phyloP scores from a whole-genome alignment of 2,329 filamentous ascomycete species.

The Lachnellula subtilissima region DNA sequence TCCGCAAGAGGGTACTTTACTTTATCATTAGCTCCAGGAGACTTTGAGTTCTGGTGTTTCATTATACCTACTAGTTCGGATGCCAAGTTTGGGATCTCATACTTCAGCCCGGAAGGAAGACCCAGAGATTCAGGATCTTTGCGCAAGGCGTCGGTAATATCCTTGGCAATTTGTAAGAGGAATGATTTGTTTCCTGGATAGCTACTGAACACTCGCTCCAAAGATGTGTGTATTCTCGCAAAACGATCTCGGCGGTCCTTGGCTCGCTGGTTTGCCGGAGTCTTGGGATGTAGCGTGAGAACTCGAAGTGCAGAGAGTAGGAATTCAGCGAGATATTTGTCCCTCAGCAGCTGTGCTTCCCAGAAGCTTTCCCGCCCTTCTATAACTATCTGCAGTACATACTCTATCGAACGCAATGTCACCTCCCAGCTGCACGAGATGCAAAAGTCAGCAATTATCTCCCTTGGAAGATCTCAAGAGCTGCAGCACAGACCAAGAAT shows the following conservation, averaged over 20 bases:
- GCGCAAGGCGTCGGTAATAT: conserved; percentile 34
- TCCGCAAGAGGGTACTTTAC: conserved; percentile 35
- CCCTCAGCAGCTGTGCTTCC: conserved; percentile 27
- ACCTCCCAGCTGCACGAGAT: conserved; percentile 35
- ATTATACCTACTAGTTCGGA: conserved; percentile 33
- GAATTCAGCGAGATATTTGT: conserved; percentile 37
- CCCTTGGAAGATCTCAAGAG: background rate
- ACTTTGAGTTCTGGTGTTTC: too few relatives aligned
- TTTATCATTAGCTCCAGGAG: background rate
- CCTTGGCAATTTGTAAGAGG: conserved; percentile 35
- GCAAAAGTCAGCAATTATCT: background rate
- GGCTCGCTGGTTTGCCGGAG: conserved; percentile 29
- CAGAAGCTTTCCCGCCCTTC: conserved; percentile 35
- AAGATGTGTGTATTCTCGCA: conserved; percentile 33
- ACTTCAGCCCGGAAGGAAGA: conserved; percentile 32
- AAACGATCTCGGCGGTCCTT: conserved; percentile 37
- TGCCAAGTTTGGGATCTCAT: conserved; percentile 35
- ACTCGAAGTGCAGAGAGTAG: conserved; percentile 36
- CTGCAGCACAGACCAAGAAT: background rate
- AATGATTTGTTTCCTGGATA: conserved; percentile 37
- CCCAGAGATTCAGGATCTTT: conserved; percentile 33
- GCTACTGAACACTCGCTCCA: conserved; percentile 37
- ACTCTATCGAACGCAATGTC: conserved; percentile 35
- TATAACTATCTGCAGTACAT: conserved; percentile 34
- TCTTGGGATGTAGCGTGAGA: conserved; percentile 36